Conservation (phyloP, 345 rosid species). For the Moricandia moricandioides region DNA sequence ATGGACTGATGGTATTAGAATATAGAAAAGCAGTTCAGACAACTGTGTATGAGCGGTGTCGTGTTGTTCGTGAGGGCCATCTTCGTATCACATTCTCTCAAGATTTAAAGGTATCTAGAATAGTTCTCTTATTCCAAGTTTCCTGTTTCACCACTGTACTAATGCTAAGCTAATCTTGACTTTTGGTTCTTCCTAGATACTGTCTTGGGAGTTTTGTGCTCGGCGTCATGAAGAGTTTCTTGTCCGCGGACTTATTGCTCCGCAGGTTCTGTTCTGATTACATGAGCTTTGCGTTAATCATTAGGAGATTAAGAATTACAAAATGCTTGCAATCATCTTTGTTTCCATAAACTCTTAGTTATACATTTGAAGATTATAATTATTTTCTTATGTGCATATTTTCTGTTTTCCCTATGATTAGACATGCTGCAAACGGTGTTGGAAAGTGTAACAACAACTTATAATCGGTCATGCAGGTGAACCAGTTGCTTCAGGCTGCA, state of each 20-base stretch:
- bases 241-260: conserved; percentile 86
- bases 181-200: conserved; percentile 47
- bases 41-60: conserved; percentile 90
- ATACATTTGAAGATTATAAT: no score
- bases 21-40: conserved; percentile 91
- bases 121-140: neutral
- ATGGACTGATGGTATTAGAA: conserved; percentile 82
- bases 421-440: no score
- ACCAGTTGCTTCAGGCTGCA: conserved; percentile 84
- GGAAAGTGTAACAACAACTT: neutral
- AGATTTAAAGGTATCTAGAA: conserved; percentile 68
- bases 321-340: conserved; percentile 56
- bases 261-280: conserved; percentile 53
- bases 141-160: neutral
- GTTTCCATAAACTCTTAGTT: neutral
- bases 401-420: conserved; percentile 12
- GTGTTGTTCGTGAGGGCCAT: conserved; percentile 95
- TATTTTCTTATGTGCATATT: no score
- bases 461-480: conserved; percentile 53
- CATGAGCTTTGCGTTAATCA: neutral
- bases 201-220: conserved; percentile 97
- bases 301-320: conserved; percentile 34
- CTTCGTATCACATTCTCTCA: conserved; percentile 83
- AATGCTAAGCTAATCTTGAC: neutral
- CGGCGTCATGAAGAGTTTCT: conserved; percentile 88